These are phyloP conservation scores for Castanospermum australe DNA, from an alignment of 306 rosid genomes.

Conservation along the genomic window DNA sequence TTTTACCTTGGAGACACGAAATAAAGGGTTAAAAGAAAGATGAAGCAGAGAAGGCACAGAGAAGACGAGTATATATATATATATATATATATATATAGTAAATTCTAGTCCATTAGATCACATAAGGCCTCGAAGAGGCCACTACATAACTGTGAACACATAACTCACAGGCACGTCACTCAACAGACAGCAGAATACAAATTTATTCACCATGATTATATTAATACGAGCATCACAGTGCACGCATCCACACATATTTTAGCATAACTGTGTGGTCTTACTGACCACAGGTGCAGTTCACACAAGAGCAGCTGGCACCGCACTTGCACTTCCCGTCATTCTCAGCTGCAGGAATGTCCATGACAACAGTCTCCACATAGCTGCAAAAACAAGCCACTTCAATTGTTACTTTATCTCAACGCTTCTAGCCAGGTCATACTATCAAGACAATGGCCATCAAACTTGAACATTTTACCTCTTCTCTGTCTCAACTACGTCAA, in stretches of 20 bases:
- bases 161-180: background rate
- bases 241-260: background rate
- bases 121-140: background rate
- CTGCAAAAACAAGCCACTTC: conserved; percentile 32
- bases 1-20: background rate
- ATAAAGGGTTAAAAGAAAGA: background rate
- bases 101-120: background rate
- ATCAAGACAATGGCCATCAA: background rate
- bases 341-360: conserved; percentile 57
- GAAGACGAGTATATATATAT: background rate
- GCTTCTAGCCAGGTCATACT: background rate
- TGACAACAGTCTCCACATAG: conserved; percentile 28
- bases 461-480: conserved; percentile 38
- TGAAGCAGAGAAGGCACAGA: background rate
- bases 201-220: background rate
- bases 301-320: conserved; percentile 42
- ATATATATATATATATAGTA: no score
- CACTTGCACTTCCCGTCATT: conserved; percentile 56
- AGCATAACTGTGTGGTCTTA: background rate
- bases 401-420: background rate
- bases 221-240: background rate
- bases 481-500: conserved; percentile 48
- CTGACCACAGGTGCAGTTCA: conserved; percentile 47
- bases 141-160: background rate
- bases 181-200: background rate